Conservation (phyloP, 1,139 yeast genomes). For the Petasospora fabianii region DNA sequence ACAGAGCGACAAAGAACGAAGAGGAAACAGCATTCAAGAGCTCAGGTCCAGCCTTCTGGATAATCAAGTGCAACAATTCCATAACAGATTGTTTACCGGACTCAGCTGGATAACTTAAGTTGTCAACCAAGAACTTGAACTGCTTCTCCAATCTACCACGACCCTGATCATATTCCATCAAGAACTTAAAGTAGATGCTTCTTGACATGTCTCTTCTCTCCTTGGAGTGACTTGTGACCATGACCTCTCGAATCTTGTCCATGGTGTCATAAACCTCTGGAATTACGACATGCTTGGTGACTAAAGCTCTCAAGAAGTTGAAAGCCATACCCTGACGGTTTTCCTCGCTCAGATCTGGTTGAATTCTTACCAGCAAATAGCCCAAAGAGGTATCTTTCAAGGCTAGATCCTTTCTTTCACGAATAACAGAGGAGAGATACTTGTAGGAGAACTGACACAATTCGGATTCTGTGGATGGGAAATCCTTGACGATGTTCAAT, state of each 20-base stretch:
- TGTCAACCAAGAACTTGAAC: constrained; percentile 76
- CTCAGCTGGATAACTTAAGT: constrained; percentile 80
- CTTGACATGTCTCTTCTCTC: constrained; percentile 86
- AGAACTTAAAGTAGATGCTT: constrained; percentile 76
- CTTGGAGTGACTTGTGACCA: constrained; percentile 86
- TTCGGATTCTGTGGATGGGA: constrained; percentile 76
- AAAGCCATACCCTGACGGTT: constrained; percentile 86
- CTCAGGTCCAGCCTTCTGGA: constrained; percentile 62
- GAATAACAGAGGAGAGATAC: constrained; percentile 67
- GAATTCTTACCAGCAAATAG: constrained; percentile 68
- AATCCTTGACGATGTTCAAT: constrained; percentile 63
- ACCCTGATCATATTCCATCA: constrained; percentile 95
- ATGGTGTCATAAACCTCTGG: constrained; percentile 90
- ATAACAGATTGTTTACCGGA: constrained; percentile 87
- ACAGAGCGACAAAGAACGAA: constrained; percentile 79
- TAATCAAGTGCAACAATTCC: constrained; percentile 74
- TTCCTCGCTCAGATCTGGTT: constrained; percentile 91
- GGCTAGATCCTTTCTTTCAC: constrained; percentile 62
- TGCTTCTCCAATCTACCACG: constrained; percentile 80
- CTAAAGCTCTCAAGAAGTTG: constrained; percentile 71
- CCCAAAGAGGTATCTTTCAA: constrained; percentile 73
- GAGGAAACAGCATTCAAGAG: constrained; percentile 59
- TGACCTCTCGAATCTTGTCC: constrained; percentile 75
- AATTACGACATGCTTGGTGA: constrained; percentile 67
- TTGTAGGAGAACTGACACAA: constrained; percentile 80